Evolutionary conservation across 2,329 filamentous ascomycete species (phyloP).

Genomic region (Fusarium lateritium): DNA sequence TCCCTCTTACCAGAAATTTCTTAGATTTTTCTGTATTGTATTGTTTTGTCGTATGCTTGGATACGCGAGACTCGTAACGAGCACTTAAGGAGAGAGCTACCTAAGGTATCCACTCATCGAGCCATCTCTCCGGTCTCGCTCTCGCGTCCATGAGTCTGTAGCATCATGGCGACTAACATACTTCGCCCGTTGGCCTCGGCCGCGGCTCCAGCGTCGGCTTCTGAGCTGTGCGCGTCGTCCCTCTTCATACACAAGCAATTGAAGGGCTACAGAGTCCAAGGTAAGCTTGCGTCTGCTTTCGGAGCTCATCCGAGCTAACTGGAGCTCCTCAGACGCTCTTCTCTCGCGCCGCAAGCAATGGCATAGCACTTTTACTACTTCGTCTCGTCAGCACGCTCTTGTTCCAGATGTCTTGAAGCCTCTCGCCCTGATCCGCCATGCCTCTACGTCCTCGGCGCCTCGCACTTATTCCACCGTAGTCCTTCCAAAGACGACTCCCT

Average conservation of each 20-base stretch:
- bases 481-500: conserved; percentile 70
- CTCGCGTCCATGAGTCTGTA: conserved; percentile 48
- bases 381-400: conserved; percentile 48
- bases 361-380: conserved; percentile 55
- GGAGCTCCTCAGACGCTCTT: conserved; percentile 16
- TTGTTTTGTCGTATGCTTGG: conserved; percentile 17
- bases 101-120: conserved; percentile 20
- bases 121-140: conserved; percentile 32
- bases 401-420: conserved; percentile 51
- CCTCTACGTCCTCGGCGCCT: conserved; percentile 50
- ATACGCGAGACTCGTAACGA: conserved; percentile 21
- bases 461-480: conserved; percentile 58
- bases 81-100: conserved; percentile 2
- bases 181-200: conserved; percentile 52
- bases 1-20: conserved; percentile 8
- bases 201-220: conserved; percentile 43
- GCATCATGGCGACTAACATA: conserved; percentile 55
- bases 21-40: conserved; percentile 4
- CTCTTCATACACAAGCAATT: conserved; percentile 47
- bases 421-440: conserved; percentile 58
- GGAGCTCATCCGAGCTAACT: conserved; percentile 25
- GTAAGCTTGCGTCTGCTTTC: conserved; percentile 17
- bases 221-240: conserved; percentile 51
- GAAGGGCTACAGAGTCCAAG: conserved; percentile 42
- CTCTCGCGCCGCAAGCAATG: conserved; percentile 54